phyloP scores from a whole-genome alignment of 2,329 filamentous ascomycete genomes.

The Orbilia quercus region DNA sequence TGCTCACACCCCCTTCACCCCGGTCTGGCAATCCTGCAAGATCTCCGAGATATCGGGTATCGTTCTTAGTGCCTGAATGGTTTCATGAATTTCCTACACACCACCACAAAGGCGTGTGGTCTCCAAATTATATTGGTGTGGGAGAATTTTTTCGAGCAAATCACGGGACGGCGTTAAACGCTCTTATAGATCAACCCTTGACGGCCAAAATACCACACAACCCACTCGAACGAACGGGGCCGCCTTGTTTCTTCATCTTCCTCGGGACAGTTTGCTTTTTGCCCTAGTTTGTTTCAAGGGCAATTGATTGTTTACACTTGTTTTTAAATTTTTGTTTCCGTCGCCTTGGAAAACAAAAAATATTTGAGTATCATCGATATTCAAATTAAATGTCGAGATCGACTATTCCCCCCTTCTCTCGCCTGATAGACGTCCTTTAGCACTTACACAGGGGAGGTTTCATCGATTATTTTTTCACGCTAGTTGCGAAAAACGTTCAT shows the following conservation, averaged over 20 bases:
- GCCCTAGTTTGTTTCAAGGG: conserved; percentile 27
- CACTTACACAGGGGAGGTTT: conserved; percentile 50
- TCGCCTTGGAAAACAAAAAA: conserved; percentile 24
- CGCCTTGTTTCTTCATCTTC: conserved; percentile 29
- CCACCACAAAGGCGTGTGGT: conserved; percentile 7
- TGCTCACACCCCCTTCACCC: conserved; percentile 20
- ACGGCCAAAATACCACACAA: conserved; percentile 56
- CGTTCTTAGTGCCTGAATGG: conserved; percentile 47
- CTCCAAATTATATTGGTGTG: conserved; percentile 39
- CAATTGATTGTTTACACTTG: not conserved
- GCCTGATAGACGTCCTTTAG: conserved; percentile 19
- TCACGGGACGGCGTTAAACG: conserved; percentile 57
- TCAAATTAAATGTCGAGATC: conserved; percentile 9
- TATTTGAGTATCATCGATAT: conserved; percentile 2
- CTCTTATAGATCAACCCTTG: conserved; percentile 46
- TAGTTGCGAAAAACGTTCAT: too few relatives aligned
- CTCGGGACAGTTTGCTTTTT: conserved; percentile 36
- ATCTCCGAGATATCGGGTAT: conserved; percentile 56
- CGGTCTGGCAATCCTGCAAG: conserved; percentile 47
- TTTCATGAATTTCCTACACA: conserved; percentile 36
- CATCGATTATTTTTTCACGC: conserved; percentile 23
- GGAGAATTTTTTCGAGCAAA: conserved; percentile 48
- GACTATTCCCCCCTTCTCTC: not conserved
- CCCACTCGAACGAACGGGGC: conserved; percentile 36
- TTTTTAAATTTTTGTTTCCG: conserved; percentile 18